phyloP scores from a whole-genome alignment of 495 filamentous ascomycete species.

The Aspergillus avenaceus region DNA sequence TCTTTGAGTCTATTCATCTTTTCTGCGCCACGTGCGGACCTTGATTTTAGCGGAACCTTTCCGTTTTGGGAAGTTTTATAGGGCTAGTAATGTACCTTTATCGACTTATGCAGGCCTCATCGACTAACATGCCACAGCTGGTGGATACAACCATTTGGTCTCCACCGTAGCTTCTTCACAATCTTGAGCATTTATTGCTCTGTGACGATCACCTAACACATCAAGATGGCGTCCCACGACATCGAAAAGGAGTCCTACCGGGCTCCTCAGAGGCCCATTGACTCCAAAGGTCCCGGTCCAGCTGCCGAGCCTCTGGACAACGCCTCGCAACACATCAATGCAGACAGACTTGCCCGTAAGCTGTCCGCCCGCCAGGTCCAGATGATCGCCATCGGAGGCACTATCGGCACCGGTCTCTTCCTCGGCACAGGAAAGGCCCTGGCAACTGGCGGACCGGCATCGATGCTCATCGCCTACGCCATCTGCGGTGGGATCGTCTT shows the following conservation, averaged over 20 bases:
- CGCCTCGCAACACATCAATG: conserved; percentile 17
- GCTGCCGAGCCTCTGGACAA: neutral
- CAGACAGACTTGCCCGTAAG: conserved; percentile 32
- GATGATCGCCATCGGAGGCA: conserved; percentile 61
- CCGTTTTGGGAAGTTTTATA: neutral
- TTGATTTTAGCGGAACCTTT: neutral
- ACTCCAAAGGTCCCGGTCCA: conserved; percentile 9
- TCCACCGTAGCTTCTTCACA: neutral
- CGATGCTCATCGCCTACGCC: conserved; percentile 54
- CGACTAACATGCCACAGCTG: neutral
- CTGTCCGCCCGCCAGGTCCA: conserved; percentile 51
- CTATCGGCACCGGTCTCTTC: conserved; percentile 64
- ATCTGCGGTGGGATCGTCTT: conserved; percentile 48
- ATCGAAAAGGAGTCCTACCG: conserved; percentile 21
- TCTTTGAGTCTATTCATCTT: neutral
- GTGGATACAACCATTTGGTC: neutral
- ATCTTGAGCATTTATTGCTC: too few relatives aligned
- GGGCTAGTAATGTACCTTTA: conserved; percentile 1
- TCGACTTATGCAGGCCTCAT: neutral
- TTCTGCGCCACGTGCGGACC: neutral
- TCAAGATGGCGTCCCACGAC: conserved; percentile 14
- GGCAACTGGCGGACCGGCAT: conserved; percentile 56
- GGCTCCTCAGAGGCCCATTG: neutral
- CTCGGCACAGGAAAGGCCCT: conserved; percentile 58
- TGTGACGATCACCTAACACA: too few relatives aligned